Percentiles rank a stretch among this genome's conserved stretches.
phyloP scores from a whole-genome alignment of 495 filamentous ascomycete genomes.

The Xylaria sp. region DNA sequence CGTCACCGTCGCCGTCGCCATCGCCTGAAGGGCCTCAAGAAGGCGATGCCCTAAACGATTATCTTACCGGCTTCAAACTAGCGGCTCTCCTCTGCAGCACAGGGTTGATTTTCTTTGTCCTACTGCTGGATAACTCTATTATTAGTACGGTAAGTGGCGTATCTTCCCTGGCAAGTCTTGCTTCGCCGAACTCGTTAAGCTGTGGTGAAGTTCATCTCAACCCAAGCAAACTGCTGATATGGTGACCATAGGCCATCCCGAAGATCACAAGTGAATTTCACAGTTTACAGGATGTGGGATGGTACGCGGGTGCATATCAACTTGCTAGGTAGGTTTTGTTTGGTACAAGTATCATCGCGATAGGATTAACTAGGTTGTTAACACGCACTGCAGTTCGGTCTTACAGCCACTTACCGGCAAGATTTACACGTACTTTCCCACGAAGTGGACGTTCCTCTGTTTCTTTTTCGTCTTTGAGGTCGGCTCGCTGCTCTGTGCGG shows the following conservation, averaged over 20 bases:
- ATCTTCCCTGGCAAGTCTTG: not conserved
- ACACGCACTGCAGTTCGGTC: conserved; percentile 41
- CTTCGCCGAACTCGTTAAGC: not conserved
- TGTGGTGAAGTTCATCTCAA: conserved; percentile 46
- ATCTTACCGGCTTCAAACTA: conserved; percentile 37
- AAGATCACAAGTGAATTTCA: conserved; percentile 55
- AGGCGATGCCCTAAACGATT: conserved; percentile 29
- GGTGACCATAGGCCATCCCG: conserved; percentile 38
- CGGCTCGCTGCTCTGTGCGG: conserved; percentile 62
- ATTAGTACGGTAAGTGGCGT: conserved; percentile 50
- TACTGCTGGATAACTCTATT: conserved; percentile 60
- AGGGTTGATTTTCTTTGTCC: conserved; percentile 52
- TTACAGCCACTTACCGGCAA: conserved; percentile 59
- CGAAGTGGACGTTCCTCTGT: conserved; percentile 53
- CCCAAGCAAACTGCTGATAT: conserved; percentile 4
- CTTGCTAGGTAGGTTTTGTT: conserved; percentile 44
- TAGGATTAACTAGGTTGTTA: conserved; percentile 3
- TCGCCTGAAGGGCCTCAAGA: conserved; percentile 15
- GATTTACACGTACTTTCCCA: conserved; percentile 55
- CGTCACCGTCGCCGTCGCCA: conserved; percentile 10
- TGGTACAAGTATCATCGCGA: not conserved
- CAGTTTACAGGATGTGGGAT: conserved; percentile 55
- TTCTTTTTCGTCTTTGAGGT: conserved; percentile 57
- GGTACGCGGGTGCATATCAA: conserved; percentile 55
- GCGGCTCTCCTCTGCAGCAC: conserved; percentile 37